Evolutionary conservation across 495 filamentous ascomycete genomes (phyloP), one percentile per base, ranked within the genome.

Genomic region (Podospora conica): DNA sequence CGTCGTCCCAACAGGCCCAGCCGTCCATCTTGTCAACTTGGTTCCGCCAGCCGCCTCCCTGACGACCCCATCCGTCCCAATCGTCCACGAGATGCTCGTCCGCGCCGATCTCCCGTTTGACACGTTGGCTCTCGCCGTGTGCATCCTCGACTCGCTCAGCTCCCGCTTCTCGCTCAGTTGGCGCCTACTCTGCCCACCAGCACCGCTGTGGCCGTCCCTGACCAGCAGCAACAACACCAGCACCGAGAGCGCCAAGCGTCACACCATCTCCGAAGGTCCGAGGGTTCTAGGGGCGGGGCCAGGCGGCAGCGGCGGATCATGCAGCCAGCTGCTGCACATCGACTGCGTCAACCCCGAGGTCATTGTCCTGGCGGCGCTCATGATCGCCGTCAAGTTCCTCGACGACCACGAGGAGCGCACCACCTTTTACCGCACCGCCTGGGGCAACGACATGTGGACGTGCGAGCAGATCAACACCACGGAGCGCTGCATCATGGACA

Each of bases 381-480:
- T 84, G 59, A 80, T 86, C 25, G 80, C 83, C 9, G 69, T 76
- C 66, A 85, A 86, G 67, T 86, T 85, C 58, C 72, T 82, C 18
- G 82, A 82, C 66, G 84, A 86, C 72, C 65, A 72, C 63, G 73
- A 81, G 53, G 72, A 75, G 69, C 73, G 74, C 8, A 83, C 81
- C 0, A 73, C 71, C 57, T 78, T 76, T 65, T 84, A 81, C 74
- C 64, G 70, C 24, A 65, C 74, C 6, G 64, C 67, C 48, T 84
- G 81, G 82, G 84, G 81, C 27, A 72, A 71, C 54, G 73, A 79
- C 63, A 63, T 79, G 56, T 86, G 84, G 84, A 80, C 79, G 15
- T 78, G 74, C 71, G 77, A 80, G 60, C 82, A 85, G 76, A 75
- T 85, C 70, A 86, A 85, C 64, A 79, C 78, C 63, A 85, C 84